Evolutionary conservation across 2,329 filamentous ascomycete species (phyloP).

Genomic region (Pseudocercospora cruenta): DNA sequence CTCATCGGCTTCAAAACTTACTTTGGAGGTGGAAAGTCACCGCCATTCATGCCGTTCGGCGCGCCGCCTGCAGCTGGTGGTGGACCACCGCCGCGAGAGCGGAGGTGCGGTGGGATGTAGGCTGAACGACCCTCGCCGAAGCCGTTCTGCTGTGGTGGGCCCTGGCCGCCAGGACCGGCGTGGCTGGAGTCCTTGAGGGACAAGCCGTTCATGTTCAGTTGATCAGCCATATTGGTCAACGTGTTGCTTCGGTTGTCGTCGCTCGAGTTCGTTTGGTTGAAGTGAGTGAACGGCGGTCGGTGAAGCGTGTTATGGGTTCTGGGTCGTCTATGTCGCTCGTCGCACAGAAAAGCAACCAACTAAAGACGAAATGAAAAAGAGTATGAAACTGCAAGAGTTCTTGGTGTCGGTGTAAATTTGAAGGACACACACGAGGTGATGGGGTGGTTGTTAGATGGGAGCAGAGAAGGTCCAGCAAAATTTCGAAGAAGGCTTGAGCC

Average conservation of each 20-base stretch:
- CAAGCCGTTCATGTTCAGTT: conserved; percentile 80
- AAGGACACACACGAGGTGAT: neutral
- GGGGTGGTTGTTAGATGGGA: neutral
- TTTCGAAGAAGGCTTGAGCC: neutral
- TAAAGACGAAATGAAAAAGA: conserved; percentile 26
- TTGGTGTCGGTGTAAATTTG: neutral
- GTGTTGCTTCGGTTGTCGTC: conserved; percentile 15
- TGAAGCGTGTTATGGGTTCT: conserved; percentile 19
- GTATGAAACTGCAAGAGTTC: conserved; percentile 2
- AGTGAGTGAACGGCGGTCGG: conserved; percentile 37
- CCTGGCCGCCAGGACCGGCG: conserved; percentile 47
- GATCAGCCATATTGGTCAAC: conserved; percentile 67
- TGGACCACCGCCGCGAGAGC: conserved; percentile 48
- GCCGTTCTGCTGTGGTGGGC: conserved; percentile 49
- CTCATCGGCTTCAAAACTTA: conserved; percentile 31
- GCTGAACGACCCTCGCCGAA: conserved; percentile 63
- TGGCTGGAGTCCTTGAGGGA: conserved; percentile 70
- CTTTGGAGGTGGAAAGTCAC: conserved; percentile 42
- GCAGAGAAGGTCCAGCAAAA: neutral
- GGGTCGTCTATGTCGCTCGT: conserved; percentile 21
- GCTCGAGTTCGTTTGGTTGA: conserved; percentile 10
- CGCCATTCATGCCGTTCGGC: conserved; percentile 59
- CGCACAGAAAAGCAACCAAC: conserved; percentile 25
- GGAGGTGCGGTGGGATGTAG: conserved; percentile 86
- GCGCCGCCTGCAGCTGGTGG: conserved; percentile 47